Evolutionary conservation across 108 stramenopile genomes (phyloP).

Genomic region (Nitzschia sp.): DNA sequence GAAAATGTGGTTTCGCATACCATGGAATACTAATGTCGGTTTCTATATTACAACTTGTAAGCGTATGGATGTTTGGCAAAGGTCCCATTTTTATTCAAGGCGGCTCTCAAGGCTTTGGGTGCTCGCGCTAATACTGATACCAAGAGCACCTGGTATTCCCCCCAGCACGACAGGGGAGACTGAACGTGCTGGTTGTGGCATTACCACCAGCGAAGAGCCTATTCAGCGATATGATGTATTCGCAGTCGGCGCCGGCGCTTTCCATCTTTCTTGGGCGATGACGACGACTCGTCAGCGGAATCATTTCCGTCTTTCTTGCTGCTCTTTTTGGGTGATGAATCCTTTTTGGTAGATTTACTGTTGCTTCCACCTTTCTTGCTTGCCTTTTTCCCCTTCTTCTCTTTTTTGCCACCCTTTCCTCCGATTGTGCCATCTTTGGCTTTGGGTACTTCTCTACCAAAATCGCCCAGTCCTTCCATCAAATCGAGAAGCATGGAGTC

Average conservation of each 20-base stretch:
- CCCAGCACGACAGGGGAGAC: too few relatives aligned
- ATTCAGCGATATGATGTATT: constrained; percentile 11
- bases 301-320: neutral
- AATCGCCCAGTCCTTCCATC: constrained; percentile 4
- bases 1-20: neutral
- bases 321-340: constrained; percentile 7
- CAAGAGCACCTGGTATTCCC: too few relatives aligned
- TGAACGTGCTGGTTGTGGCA: too few relatives aligned
- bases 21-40: too few relatives aligned
- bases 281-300: too few relatives aligned
- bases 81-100: too few relatives aligned
- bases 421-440: neutral
- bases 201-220: too few relatives aligned
- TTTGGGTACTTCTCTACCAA: neutral
- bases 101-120: too few relatives aligned
- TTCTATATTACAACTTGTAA: too few relatives aligned
- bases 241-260: constrained; percentile 16
- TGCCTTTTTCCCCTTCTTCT: neutral
- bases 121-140: too few relatives aligned
- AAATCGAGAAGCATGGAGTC: neutral
- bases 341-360: too few relatives aligned
- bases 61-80: too few relatives aligned
- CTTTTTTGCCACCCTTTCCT: neutral
- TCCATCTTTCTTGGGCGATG: neutral
- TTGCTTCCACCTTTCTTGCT: neutral